A percentile compares a stretch with the other conserved stretches of the same genome.
Conservation (phyloP, 2,329 filamentous ascomycete genomes). For the Cercospora sp. region DNA sequence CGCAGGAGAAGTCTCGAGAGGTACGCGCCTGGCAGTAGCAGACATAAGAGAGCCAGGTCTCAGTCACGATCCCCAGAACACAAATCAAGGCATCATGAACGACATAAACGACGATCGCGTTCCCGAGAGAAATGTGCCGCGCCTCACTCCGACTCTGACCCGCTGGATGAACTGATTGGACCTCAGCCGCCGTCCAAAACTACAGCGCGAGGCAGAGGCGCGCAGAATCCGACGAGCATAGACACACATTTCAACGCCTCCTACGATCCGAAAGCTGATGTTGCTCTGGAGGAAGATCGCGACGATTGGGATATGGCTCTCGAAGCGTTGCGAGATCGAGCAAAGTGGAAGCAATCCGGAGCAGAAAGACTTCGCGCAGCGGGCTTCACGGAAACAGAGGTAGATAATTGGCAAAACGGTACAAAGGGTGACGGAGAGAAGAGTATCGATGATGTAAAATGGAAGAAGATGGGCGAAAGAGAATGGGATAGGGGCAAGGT, state of each 20-base stretch:
- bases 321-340: constrained; percentile 76
- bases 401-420: constrained; percentile 60
- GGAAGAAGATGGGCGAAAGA: constrained; percentile 52
- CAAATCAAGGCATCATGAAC: not conserved
- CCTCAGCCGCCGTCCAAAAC: constrained; percentile 55
- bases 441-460: constrained; percentile 51
- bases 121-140: not conserved
- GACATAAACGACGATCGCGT: not conserved
- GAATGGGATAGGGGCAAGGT: constrained; percentile 70
- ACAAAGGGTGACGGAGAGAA: constrained; percentile 63
- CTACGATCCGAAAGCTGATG: constrained; percentile 61
- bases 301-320: constrained; percentile 79
- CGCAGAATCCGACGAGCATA: constrained; percentile 58
- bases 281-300: constrained; percentile 46
- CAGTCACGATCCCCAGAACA: constrained; percentile 5
- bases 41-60: constrained; percentile 13
- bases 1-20: not conserved
- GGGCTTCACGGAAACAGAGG: constrained; percentile 72
- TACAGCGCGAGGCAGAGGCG: constrained; percentile 69
- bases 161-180: constrained; percentile 73
- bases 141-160: constrained; percentile 58
- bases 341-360: constrained; percentile 73
- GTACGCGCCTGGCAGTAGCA: constrained; percentile 11
- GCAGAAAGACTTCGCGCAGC: constrained; percentile 73
- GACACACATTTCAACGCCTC: constrained; percentile 74